Evolutionary conservation across 108 stramenopile species (phyloP).

Genomic region (Mediolabrus comicus): DNA sequence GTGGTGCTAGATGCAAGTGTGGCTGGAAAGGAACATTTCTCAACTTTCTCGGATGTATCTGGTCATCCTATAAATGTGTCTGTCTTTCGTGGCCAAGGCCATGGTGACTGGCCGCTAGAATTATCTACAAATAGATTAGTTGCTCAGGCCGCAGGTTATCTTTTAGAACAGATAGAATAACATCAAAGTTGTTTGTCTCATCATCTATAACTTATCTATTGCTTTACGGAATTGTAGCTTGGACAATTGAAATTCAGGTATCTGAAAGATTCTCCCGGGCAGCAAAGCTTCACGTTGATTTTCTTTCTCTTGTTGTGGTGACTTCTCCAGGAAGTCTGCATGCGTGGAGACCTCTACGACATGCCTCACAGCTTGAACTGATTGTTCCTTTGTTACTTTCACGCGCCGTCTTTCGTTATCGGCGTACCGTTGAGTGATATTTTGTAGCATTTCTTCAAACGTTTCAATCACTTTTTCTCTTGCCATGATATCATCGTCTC

Average conservation of each 20-base stretch:
- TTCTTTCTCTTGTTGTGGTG: not conserved
- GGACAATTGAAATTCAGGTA: not conserved
- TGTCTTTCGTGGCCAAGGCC: slow-evolving; percentile 62
- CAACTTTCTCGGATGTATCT: slow-evolving; percentile 25
- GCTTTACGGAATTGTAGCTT: slow-evolving; percentile 18
- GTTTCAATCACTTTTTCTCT: slow-evolving; percentile 27
- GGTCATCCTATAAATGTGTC: slow-evolving; percentile 54
- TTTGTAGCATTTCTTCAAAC: slow-evolving; percentile 28
- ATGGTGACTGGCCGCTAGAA: slow-evolving; percentile 58
- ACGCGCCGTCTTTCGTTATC: slow-evolving; percentile 32
- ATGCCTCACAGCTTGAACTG: slow-evolving; percentile 25
- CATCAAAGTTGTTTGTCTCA: too few species aligned
- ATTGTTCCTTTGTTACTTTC: slow-evolving; percentile 22
- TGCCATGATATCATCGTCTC: slow-evolving; percentile 12
- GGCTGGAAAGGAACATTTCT: slow-evolving; percentile 39
- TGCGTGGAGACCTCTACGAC: slow-evolving; percentile 13
- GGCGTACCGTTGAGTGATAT: slow-evolving; percentile 40
- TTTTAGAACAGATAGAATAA: slow-evolving; percentile 24
- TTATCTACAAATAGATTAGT: slow-evolving; percentile 18
- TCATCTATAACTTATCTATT: slow-evolving; percentile 17
- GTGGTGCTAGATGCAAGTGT: slow-evolving; percentile 50
- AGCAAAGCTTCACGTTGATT: slow-evolving; percentile 14
- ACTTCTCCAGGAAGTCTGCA: slow-evolving; percentile 33
- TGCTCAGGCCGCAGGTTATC: slow-evolving; percentile 33
- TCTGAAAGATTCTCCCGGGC: slow-evolving; percentile 39